These are phyloP conservation scores for Phyllostachys edulis DNA, from an alignment of 176 grass and related monocot genomes.

Conservation along the genomic window DNA sequence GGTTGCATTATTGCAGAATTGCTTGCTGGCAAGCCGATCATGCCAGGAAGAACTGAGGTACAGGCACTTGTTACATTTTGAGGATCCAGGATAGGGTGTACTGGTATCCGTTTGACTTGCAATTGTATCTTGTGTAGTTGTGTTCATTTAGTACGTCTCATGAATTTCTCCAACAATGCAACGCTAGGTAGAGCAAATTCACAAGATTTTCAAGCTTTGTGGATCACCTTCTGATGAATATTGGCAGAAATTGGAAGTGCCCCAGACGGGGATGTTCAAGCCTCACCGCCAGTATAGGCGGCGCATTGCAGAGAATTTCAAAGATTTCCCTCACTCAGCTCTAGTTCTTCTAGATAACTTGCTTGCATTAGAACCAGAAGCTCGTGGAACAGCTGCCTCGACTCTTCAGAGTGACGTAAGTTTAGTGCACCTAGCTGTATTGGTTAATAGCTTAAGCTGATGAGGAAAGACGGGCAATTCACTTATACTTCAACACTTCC, in stretches of 20 bases:
- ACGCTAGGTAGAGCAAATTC: conserved; percentile 91
- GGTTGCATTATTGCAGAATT: conserved; percentile 90
- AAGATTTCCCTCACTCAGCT: conserved; percentile 64
- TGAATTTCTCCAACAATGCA: conserved; percentile 17
- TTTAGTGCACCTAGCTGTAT: background rate
- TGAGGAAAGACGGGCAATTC: no score
- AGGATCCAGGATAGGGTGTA: background rate
- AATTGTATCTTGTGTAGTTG: background rate
- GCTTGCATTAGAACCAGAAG: conserved; percentile 72
- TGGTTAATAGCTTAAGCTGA: no score
- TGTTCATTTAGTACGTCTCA: background rate
- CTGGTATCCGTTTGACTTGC: background rate
- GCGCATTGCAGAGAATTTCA: conserved; percentile 68
- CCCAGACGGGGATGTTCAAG: conserved; percentile 80
- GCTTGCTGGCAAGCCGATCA: conserved; percentile 69
- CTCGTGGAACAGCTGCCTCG: conserved; percentile 67
- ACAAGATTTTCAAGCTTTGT: conserved; percentile 94
- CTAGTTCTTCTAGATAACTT: conserved; percentile 63
- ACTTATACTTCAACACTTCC: no score
- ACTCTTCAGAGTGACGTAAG: conserved; percentile 66
- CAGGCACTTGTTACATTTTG: background rate
- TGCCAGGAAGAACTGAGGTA: conserved; percentile 91
- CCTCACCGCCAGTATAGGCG: conserved; percentile 56
- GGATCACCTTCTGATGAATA: conserved; percentile 77
- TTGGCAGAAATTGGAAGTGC: conserved; percentile 77